These are phyloP conservation scores for Candida germanica DNA, from an alignment of 805 yeast genomes.

Conservation along the genomic window DNA sequence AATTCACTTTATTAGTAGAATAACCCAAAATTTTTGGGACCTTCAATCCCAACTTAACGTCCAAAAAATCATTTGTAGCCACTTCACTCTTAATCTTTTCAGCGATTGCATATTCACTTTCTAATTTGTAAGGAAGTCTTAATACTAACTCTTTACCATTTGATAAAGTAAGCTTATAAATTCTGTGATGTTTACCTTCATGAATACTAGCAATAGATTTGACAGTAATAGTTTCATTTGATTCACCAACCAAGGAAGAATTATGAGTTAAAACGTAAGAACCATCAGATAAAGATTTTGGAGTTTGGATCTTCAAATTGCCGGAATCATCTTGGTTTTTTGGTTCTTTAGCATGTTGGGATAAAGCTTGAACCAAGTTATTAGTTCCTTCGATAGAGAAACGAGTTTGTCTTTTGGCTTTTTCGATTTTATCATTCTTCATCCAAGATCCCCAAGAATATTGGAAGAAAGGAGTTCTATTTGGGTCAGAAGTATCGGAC, in stretches of 20 bases:
- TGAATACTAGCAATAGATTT: constrained; percentile 79
- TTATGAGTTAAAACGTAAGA: constrained; percentile 50
- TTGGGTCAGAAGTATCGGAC: constrained; percentile 61
- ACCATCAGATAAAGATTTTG: constrained; percentile 41
- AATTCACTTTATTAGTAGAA: constrained; percentile 60
- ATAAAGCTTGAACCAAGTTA: constrained; percentile 46
- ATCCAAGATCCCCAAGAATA: constrained; percentile 97
- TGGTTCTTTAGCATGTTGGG: constrained; percentile 29
- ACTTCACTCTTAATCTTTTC: constrained; percentile 82
- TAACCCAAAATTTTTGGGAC: constrained; percentile 75
- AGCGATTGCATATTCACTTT: constrained; percentile 60
- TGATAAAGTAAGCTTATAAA: constrained; percentile 69
- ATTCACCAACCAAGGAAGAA: constrained; percentile 45
- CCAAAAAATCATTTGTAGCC: constrained; percentile 85
- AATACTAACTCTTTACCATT: constrained; percentile 63
- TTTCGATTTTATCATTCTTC: constrained; percentile 70
- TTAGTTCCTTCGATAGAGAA: constrained; percentile 80
- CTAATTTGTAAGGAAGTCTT: constrained; percentile 81
- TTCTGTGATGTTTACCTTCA: constrained; percentile 92
- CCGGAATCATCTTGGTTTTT: constrained; percentile 21
- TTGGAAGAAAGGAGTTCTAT: constrained; percentile 70
- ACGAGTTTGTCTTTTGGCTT: constrained; percentile 70
- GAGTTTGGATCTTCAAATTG: constrained; percentile 21
- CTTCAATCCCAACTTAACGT: constrained; percentile 57
- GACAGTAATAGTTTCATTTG: constrained; percentile 39